Evolutionary conservation across 208 protist species (phyloP).

Genomic region (Trichomonas tenax): DNA sequence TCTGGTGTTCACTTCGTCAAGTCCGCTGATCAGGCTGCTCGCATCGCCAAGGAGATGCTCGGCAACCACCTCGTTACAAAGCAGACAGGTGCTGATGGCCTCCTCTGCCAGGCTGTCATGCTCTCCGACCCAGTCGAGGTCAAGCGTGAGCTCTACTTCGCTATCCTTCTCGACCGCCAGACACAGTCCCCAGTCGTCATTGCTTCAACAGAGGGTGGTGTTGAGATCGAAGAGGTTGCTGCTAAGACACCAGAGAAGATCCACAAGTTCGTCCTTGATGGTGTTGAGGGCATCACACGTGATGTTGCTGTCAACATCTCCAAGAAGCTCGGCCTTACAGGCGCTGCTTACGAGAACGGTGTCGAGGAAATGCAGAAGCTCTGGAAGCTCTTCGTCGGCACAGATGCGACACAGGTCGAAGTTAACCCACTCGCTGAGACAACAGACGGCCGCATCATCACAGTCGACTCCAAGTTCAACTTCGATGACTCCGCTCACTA

Average conservation of each 20-base stretch:
- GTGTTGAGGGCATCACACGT: not conserved
- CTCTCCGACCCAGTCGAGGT: slow-evolving; percentile 50
- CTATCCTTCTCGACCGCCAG: slow-evolving; percentile 68
- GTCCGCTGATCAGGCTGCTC: slow-evolving; percentile 54
- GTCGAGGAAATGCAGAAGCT: slow-evolving; percentile 66
- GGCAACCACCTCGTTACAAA: slow-evolving; percentile 91
- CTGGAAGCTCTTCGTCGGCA: slow-evolving; percentile 84
- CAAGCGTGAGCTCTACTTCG: slow-evolving; percentile 84
- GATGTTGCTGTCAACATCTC: not conserved
- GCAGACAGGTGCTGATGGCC: slow-evolving; percentile 83
- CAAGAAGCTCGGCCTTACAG: not conserved
- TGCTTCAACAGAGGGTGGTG: slow-evolving; percentile 76
- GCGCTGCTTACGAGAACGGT: not conserved
- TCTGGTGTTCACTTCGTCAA: slow-evolving; percentile 58
- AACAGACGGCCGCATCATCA: slow-evolving; percentile 56
- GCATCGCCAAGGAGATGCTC: slow-evolving; percentile 79
- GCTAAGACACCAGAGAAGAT: slow-evolving; percentile 62
- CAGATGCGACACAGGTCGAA: slow-evolving; percentile 80
- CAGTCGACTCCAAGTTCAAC: slow-evolving; percentile 92
- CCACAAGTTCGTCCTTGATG: slow-evolving; percentile 22
- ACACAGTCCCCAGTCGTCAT: slow-evolving; percentile 49
- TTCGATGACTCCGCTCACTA: slow-evolving; percentile 96
- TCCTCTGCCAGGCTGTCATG: slow-evolving; percentile 40
- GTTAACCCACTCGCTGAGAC: slow-evolving; percentile 95
- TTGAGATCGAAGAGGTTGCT: slow-evolving; percentile 93